phyloP scores from a whole-genome alignment of 1,284 basidiomycete species.

The Trichosporon sp. region DNA sequence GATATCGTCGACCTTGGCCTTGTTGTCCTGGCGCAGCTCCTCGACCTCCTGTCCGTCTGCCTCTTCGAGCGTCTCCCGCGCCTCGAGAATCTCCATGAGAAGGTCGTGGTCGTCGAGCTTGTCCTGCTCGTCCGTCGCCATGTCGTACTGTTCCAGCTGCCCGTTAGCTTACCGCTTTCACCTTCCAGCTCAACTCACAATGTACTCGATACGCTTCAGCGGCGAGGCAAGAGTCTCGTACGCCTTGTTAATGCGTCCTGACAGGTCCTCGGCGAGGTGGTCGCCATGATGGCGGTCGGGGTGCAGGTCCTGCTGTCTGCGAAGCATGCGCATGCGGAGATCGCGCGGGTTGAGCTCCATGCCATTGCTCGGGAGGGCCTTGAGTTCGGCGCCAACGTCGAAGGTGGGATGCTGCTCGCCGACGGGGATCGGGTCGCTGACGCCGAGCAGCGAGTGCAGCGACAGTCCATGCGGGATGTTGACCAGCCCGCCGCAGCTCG shows the following conservation, averaged over 20 bases:
- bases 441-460: slow-evolving; percentile 37
- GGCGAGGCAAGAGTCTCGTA: slow-evolving; percentile 43
- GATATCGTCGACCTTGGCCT: slow-evolving; percentile 55
- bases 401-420: slow-evolving; percentile 9
- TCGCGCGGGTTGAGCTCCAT: slow-evolving; percentile 35
- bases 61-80: slow-evolving; percentile 70
- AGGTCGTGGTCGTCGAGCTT: slow-evolving; percentile 66
- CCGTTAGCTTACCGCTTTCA: not conserved
- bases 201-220: slow-evolving; percentile 43
- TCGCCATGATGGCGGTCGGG: slow-evolving; percentile 39
- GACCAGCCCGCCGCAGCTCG: slow-evolving; percentile 31
- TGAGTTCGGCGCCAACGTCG: slow-evolving; percentile 31
- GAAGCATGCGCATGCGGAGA: slow-evolving; percentile 34
- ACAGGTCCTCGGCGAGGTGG: slow-evolving; percentile 37
- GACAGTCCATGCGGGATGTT: slow-evolving; percentile 37
- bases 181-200: slow-evolving; percentile 28
- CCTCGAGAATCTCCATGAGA: slow-evolving; percentile 72
- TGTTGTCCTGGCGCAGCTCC: slow-evolving; percentile 56
- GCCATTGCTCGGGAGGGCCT: slow-evolving; percentile 31
- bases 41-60: slow-evolving; percentile 56
- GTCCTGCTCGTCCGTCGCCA: slow-evolving; percentile 65
- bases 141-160: slow-evolving; percentile 58
- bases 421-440: slow-evolving; percentile 25
- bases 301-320: slow-evolving; percentile 40
- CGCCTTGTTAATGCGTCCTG: slow-evolving; percentile 43